Percentiles rank a stretch among this genome's conserved stretches.
Conservation (phyloP, 2,329 filamentous ascomycete genomes). For the Chrysosporium queenslandicum region DNA sequence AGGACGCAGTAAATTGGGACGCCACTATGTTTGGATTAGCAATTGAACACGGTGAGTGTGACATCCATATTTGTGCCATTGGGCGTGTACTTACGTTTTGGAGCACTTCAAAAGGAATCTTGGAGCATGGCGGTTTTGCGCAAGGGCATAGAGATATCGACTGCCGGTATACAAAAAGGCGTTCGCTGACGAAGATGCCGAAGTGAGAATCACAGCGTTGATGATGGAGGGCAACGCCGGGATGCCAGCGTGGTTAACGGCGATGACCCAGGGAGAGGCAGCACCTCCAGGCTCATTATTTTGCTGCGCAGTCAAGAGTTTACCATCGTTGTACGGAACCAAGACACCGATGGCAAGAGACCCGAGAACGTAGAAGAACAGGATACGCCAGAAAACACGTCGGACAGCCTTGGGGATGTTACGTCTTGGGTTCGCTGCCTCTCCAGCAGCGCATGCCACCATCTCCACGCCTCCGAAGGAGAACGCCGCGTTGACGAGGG, state of each 20-base stretch:
- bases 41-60: background rate
- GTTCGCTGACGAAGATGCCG: conserved; percentile 60
- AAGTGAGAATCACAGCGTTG: conserved; percentile 66
- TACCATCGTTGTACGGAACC: conserved; percentile 57
- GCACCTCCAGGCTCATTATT: conserved; percentile 47
- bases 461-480: conserved; percentile 38
- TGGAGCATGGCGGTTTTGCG: conserved; percentile 44
- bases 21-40: conserved; percentile 23
- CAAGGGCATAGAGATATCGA: conserved; percentile 42
- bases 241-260: conserved; percentile 57
- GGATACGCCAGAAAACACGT: conserved; percentile 46
- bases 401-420: conserved; percentile 48
- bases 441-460: conserved; percentile 47
- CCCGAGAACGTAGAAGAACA: conserved; percentile 49
- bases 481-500: conserved; percentile 36
- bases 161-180: conserved; percentile 51
- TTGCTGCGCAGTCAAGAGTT: conserved; percentile 38
- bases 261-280: conserved; percentile 64
- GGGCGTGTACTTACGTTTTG: conserved; percentile 32
- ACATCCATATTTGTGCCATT: background rate
- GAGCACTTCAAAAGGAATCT: conserved; percentile 42
- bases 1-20: conserved; percentile 37
- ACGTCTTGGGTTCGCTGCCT: conserved; percentile 44
- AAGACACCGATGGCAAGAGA: conserved; percentile 51
- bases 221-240: conserved; percentile 59